Evolutionary conservation across 2,329 filamentous ascomycete genomes (phyloP), one percentile per base, ranked within the genome.

Genomic region (Colletotrichum spinosum): DNA sequence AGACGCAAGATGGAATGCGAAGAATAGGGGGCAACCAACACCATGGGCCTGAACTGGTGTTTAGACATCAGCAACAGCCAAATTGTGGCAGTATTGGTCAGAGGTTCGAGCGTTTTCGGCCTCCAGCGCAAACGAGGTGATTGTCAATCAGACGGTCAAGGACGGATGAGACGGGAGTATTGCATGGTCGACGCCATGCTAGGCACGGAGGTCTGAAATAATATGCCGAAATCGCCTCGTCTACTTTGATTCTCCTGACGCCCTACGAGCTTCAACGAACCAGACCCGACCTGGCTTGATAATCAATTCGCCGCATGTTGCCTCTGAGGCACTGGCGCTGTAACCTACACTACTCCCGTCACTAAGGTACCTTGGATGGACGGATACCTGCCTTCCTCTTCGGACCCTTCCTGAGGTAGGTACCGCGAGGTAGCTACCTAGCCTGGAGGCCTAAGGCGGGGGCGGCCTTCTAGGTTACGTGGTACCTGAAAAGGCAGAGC

Each of bases 271-370:
- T 25, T 25, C 25, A 25, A 25, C 25, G 25, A 25, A 25, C 25
- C 25, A 25, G 25, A 25, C 25, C 25, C 25, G 25, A 25, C 25
- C 37, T 58, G 54, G 48, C 52, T 55, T 67, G 65, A 68, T 68
- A 62, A 68, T 62, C 65, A 62, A 68, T 67, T 49, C 49, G 48
- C 51, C 50, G 46, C 55, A 65, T 51, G 45, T 57, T 54, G 44
- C 34, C 45, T 34, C 45, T 48, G 48, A 17, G 44, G 25, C 25
- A 25, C 25, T 25, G 25, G 25, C 25, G 25, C 25, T 25, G 25
- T 25, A 25, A 25, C 3, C 25, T 25, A 25, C 1, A 4, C 25
- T 25, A 25, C 25, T 25, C 25, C 25, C 25, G 25, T 25, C 25
- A 5, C 25, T 1, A 17, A 17, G 17, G 17, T 17, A 25, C 25